Evolutionary conservation across 768 basidiomycete genomes (phyloP), one percentile per base, ranked within the genome.

Genomic region (Tephrocybe rancida): DNA sequence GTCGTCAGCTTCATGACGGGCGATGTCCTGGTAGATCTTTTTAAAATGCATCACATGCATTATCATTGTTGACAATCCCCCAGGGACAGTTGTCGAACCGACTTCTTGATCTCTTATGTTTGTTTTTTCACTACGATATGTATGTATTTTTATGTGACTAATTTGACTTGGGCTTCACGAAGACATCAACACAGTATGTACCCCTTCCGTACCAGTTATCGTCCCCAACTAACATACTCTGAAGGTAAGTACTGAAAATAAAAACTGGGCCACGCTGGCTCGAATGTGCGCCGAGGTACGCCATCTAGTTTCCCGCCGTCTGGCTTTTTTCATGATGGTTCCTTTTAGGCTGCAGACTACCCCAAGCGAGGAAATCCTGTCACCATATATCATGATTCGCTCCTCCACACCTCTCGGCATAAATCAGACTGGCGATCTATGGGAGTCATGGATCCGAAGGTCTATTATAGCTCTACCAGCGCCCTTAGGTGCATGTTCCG

Each of bases 1-100:
- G 73, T 93, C n/a, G 82, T 90, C n/a, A 84, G 92, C 56, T 93
- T 91, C 49, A 90, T 93, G 62, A 80, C 88, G 58, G 88, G 88
- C 0, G 89, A 92, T 61, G 80, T 90, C 41, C 67, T 90, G 77
- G 88, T 90, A 67, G 16, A 78, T n/a, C 30, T 6, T 30, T 26
- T 14, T 8, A 10, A 42, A n/a, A 30, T 25, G 5, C 14, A 7
- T 21, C 19, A 24, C 5, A 59, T 10, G 13, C 25, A 22, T 21
- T 48, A 14, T 26, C 58, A 25, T 56, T 19, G 49, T 37, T 37
- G 35, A 37, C 35, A 21, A 21, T 7, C 51, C 37, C 34, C 9
- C 51, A 88, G 88, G 88, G 88, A 11, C 70, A 91, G 5, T 57
- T 90, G 10, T 83, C 88, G 0, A 80, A 81, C 56, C 75, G 83